Percentiles rank a stretch among this genome's conserved stretches.
These are phyloP conservation scores for Sinapis alba DNA, from an alignment of 441 rosid species.

Conservation along the genomic window DNA sequence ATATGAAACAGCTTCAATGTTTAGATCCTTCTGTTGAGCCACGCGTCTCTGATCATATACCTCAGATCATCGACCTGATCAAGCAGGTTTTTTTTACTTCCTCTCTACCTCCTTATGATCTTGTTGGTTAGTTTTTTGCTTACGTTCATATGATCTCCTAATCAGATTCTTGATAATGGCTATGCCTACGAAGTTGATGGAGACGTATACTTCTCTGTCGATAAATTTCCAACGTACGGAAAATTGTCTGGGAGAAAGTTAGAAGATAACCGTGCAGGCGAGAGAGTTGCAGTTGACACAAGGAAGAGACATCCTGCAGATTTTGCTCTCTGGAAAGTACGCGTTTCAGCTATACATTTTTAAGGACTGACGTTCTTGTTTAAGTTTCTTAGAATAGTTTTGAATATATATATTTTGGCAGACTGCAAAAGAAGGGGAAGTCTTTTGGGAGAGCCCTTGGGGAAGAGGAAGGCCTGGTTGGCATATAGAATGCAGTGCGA, in stretches of 20 bases:
- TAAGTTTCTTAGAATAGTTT: background rate
- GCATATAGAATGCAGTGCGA: slow-evolving; percentile 97
- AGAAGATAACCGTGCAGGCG: slow-evolving; percentile 95
- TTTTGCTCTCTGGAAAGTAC: slow-evolving; percentile 90
- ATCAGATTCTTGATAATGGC: slow-evolving; percentile 85
- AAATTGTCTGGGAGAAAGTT: slow-evolving; percentile 76
- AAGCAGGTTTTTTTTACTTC: slow-evolving; percentile 58
- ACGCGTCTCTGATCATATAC: slow-evolving; percentile 87
- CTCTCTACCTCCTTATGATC: background rate
- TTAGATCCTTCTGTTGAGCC: slow-evolving; percentile 82
- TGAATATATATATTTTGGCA: slow-evolving; percentile 36
- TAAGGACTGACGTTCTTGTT: background rate
- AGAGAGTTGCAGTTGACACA: slow-evolving; percentile 81
- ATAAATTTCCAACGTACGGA: slow-evolving; percentile 72
- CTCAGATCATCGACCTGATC: slow-evolving; percentile 85
- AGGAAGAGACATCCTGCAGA: slow-evolving; percentile 92
- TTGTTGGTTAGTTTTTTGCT: background rate
- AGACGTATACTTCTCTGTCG: slow-evolving; percentile 83
- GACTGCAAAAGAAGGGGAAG: slow-evolving; percentile 88
- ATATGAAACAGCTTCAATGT: slow-evolving; percentile 80
- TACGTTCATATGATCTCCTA: slow-evolving; percentile 21
- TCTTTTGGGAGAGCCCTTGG: slow-evolving; percentile 96
- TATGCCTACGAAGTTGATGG: slow-evolving; percentile 79
- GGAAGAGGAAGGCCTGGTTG: slow-evolving; percentile 97
- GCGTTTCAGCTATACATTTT: background rate